Conservation (phyloP, 108 stramenopile genomes). For the Cyclotella distinguenda region DNA sequence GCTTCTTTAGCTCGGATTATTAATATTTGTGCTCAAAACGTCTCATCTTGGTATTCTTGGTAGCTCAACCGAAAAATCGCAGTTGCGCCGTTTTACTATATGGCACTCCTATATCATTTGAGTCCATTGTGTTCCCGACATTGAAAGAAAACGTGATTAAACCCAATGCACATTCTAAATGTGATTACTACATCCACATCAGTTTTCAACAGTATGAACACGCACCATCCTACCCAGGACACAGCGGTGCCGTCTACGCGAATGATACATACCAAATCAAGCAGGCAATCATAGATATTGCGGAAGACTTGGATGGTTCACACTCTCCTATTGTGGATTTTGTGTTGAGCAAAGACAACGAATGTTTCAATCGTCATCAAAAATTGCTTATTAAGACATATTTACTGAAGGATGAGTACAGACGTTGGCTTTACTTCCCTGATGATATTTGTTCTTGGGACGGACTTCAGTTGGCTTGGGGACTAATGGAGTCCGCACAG, state of each 20-base stretch:
- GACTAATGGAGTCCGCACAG: constrained; percentile 21
- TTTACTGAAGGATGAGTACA: background rate
- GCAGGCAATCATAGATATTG: constrained; percentile 25
- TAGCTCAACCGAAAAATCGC: background rate
- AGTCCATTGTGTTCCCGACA: constrained; percentile 54
- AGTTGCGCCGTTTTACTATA: constrained; percentile 48
- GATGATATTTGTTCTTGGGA: constrained; percentile 16
- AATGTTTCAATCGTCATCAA: constrained; percentile 27
- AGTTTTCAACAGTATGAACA: constrained; percentile 24
- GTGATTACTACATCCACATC: constrained; percentile 57
- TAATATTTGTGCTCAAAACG: too few species aligned
- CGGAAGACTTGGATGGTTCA: background rate
- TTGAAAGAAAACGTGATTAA: constrained; percentile 46
- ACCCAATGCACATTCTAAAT: constrained; percentile 55
- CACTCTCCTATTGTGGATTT: constrained; percentile 6
- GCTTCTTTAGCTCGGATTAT: too few species aligned
- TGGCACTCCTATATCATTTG: constrained; percentile 56
- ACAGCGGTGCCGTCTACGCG: constrained; percentile 47
- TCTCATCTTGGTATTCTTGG: too few species aligned
- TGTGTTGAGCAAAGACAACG: constrained; percentile 39
- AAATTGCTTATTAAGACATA: constrained; percentile 7
- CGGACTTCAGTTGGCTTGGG: constrained; percentile 24
- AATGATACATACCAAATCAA: constrained; percentile 46
- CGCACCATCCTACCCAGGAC: constrained; percentile 40
- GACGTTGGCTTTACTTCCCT: constrained; percentile 10